phyloP scores from a whole-genome alignment of 495 filamentous ascomycete genomes.

The Neurospora terricola region DNA sequence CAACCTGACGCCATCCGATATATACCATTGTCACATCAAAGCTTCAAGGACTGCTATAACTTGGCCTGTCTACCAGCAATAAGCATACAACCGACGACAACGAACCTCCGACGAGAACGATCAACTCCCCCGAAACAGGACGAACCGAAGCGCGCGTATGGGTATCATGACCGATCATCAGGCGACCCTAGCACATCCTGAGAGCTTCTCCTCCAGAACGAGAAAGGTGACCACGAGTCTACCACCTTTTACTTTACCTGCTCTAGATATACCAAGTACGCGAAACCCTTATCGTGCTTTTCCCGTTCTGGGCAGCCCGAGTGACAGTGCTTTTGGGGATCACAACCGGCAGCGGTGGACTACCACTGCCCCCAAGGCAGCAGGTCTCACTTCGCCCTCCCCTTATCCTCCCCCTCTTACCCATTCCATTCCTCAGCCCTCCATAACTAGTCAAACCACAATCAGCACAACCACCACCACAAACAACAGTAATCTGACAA shows the following conservation, averaged over 20 bases:
- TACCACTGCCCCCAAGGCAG: slow-evolving; percentile 1
- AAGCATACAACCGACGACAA: background rate
- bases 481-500: slow-evolving; percentile 45
- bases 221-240: slow-evolving; percentile 51
- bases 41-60: background rate
- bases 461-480: slow-evolving; percentile 40
- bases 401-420: slow-evolving; percentile 31
- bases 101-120: background rate
- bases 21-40: background rate
- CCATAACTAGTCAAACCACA: slow-evolving; percentile 43
- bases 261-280: slow-evolving; percentile 41
- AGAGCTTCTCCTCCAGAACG: slow-evolving; percentile 30
- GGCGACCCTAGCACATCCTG: background rate
- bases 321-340: slow-evolving; percentile 4
- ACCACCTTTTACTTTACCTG: slow-evolving; percentile 46
- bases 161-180: background rate
- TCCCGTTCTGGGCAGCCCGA: slow-evolving; percentile 7
- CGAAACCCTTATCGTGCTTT: slow-evolving; percentile 23
- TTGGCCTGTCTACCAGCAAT: background rate
- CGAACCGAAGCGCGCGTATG: background rate
- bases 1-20: background rate
- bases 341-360: slow-evolving; percentile 3
- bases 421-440: slow-evolving; percentile 38
- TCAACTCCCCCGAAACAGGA: background rate
- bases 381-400: slow-evolving; percentile 1